Evolutionary conservation across 1,284 basidiomycete species (phyloP), one percentile per base, ranked within the genome.

Genomic region (Ceratobasidium sp.): DNA sequence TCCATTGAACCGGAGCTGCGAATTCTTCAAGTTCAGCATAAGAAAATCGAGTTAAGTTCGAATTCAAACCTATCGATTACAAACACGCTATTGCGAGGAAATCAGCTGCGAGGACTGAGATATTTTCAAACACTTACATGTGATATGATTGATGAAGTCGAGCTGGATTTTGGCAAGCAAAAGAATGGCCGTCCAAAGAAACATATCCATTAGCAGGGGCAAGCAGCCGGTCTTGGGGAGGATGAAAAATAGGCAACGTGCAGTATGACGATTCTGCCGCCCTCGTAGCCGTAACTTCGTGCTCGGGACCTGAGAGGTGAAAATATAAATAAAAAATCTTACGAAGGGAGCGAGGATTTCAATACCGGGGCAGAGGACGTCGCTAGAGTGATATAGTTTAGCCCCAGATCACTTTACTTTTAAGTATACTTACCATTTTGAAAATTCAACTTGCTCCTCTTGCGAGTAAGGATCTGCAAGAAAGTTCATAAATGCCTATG

Each of bases 131-230:
- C 32, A 82, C 87, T n/a, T 79, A 89, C 88, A 89, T 84, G 75
- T 89, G 88, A 77, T 71, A 77, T 0, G 87, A 82, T 75, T 87
- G 86, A 47, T 86, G 85, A 78, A 87, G 78, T 1, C 85, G 81
- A 0, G 82, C 81, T 0, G 89, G 89, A 78, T 89, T 88, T 66
- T 82, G 83, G 79, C 89, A 89, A 1, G 77, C 71, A 76, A 87
- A 90, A 4, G 82, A 77, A 76, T 87, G 86, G 0, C 87, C 87
- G 63, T 89, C 87, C 28, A 81, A 80, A 1, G 89, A 90, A 52
- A 87, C 76, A 76, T 90, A 86, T 0, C 88, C 86, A 0, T 80
- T 83, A 0, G 78, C 76, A 0, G 76, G 73, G 0, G 79, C 77
- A 18, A 77, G 77, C 49, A 80, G 78, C 50, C 23, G 16, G 66